Evolutionary conservation across 2,329 filamentous ascomycete genomes (phyloP).

Genomic region (Trichoderma arundinaceum): DNA sequence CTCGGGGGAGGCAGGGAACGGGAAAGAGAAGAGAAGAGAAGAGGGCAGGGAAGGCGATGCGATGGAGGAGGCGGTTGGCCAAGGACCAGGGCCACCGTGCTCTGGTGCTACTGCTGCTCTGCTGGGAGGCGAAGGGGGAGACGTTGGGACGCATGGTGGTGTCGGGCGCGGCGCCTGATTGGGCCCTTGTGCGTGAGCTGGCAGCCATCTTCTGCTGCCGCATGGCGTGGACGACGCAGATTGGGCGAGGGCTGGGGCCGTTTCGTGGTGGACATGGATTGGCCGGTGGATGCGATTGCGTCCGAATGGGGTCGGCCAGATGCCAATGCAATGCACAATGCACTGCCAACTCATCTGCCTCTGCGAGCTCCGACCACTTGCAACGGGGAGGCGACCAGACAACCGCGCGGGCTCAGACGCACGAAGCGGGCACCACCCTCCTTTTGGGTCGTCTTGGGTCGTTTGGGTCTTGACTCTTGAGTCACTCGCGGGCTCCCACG

Average conservation of each 20-base stretch:
- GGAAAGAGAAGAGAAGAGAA: neutral
- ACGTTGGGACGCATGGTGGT: slow-evolving; percentile 28
- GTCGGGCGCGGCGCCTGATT: slow-evolving; percentile 40
- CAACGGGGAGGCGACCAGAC: slow-evolving; percentile 20
- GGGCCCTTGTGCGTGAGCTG: slow-evolving; percentile 37
- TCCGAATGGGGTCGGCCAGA: slow-evolving; percentile 27
- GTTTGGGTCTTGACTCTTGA: slow-evolving; percentile 12
- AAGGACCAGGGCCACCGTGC: neutral
- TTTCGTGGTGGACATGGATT: slow-evolving; percentile 37
- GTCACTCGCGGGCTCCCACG: slow-evolving; percentile 21
- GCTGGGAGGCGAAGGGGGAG: slow-evolving; percentile 12
- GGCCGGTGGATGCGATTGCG: slow-evolving; percentile 34
- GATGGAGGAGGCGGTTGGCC: neutral
- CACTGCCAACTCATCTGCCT: slow-evolving; percentile 36
- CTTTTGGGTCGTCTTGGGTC: neutral
- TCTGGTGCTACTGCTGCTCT: slow-evolving; percentile 20
- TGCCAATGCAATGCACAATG: slow-evolving; percentile 34
- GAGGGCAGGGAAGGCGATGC: neutral
- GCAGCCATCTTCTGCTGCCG: slow-evolving; percentile 37
- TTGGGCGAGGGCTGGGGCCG: slow-evolving; percentile 35
- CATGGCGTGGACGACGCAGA: slow-evolving; percentile 41
- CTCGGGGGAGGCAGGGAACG: neutral
- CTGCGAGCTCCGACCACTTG: slow-evolving; percentile 19
- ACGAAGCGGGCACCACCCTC: slow-evolving; percentile 25
- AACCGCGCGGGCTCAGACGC: slow-evolving; percentile 26